Evolutionary conservation across 306 rosid species (phyloP).

Genomic region (Parietaria judaica): DNA sequence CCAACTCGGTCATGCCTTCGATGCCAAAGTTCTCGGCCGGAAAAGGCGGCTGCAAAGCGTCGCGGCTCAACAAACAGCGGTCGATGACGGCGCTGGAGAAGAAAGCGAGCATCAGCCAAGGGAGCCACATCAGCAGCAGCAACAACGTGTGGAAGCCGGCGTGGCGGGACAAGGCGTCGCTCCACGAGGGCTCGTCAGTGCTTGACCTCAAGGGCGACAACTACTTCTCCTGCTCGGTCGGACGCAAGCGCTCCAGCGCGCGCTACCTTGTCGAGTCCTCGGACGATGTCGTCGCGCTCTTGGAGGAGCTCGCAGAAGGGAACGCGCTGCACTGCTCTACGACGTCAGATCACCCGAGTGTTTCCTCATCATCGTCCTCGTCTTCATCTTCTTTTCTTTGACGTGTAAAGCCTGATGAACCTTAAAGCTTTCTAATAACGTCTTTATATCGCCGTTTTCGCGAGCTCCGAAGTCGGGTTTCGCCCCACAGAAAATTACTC

Average conservation of each 20-base stretch:
- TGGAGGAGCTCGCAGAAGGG: constrained; percentile 46
- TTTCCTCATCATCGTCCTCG: neutral
- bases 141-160: constrained; percentile 34
- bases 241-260: constrained; percentile 64
- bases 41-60: constrained; percentile 34
- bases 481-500: neutral
- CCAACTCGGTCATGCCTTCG: constrained; percentile 31
- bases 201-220: constrained; percentile 81
- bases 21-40: constrained; percentile 32
- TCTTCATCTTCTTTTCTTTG: neutral
- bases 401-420: constrained; percentile 7
- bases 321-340: constrained; percentile 18
- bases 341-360: neutral
- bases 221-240: constrained; percentile 85
- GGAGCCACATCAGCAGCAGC: constrained; percentile 12
- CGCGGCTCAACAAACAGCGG: constrained; percentile 60
- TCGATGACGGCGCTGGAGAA: constrained; percentile 57
- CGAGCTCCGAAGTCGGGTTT: constrained; percentile 6
- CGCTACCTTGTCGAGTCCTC: constrained; percentile 69
- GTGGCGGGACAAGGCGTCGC: constrained; percentile 34
- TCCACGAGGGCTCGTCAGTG: constrained; percentile 75
- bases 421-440: neutral
- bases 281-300: constrained; percentile 54
- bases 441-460: constrained; percentile 7
- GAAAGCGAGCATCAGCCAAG: constrained; percentile 23